Conservation (phyloP, 2,329 filamentous ascomycete genomes). For the Ceratocystis huliohia region DNA sequence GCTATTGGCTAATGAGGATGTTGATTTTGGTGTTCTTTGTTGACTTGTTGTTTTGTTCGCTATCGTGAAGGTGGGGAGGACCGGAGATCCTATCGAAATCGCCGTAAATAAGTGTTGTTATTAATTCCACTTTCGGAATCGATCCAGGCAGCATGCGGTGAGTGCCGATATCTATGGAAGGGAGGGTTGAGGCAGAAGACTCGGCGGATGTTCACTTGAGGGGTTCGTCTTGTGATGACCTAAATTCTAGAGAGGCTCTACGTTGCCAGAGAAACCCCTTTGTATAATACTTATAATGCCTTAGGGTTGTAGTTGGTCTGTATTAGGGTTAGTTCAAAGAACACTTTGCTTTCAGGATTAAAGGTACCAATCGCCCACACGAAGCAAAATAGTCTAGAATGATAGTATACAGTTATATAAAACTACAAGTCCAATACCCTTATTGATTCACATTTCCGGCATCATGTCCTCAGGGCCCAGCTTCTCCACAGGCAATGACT, state of each 20-base stretch:
- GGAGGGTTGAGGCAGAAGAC: background rate
- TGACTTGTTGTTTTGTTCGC: background rate
- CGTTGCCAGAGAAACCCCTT: conserved; percentile 2
- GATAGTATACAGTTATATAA: conserved; percentile 14
- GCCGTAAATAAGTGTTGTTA: background rate
- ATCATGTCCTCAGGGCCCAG: conserved; percentile 17
- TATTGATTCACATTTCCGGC: conserved; percentile 17
- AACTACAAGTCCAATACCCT: background rate
- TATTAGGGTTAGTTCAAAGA: background rate
- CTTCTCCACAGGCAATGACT: conserved; percentile 17
- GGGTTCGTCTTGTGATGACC: background rate
- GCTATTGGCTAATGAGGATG: too few relatives aligned
- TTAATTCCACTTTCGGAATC: background rate
- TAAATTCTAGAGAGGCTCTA: background rate
- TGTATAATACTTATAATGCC: fast-evolving
- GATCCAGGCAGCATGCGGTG: background rate
- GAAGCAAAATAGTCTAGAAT: background rate
- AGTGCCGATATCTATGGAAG: background rate
- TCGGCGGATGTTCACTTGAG: background rate
- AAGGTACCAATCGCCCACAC: too few relatives aligned
- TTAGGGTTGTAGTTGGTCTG: background rate
- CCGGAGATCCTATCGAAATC: background rate
- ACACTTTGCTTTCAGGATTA: too few relatives aligned
- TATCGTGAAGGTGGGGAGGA: background rate
- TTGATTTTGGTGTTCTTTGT: background rate